Base-by-base conservation (phyloP, 177 flowering plant genomes). In the Vitis hybrid region DNA sequence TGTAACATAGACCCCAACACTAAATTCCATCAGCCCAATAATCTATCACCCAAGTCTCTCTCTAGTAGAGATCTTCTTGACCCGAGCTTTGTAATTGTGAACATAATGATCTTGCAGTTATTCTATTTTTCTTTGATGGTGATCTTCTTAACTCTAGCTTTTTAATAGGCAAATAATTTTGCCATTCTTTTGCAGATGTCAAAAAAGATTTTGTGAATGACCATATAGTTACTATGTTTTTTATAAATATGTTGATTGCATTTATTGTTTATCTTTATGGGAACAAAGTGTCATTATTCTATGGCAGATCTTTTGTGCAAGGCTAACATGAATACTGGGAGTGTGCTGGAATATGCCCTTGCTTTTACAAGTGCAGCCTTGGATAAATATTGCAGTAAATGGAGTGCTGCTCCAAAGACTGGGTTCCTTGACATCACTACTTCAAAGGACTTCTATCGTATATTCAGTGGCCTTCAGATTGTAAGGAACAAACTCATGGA, bases 401-500 rank as follows among this genome's bases (percentile, higher is more conserved):
- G 99, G 99, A 91, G 87, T 84, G 91, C 88, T 62, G 80, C 85
- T 79, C 98, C 99, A 10, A 93, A 90, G 81, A 93, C 99, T 48
- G 99, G 99, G 46, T 95, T 95, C 70, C 80, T 95, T 66, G 99
- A 95, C 84, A 95, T 95, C 62, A 93, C 99, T 70, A 93, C 94
- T 73, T 85, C 99, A 62, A 91, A 89, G 79, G 99, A 95, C 78
- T 93, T 93, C 81, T 91, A 95, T 70, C 96, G 99, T 16, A 86
- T 93, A 75, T 93, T 80, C 59, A 90, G 98, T 77, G 99, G 99
- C 80, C 97, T 95, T 62, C 99, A 95, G 81, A 86, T 93, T 72
- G 99, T 95, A 90, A 89, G 97, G 55, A 74, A 55, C 32, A 70
- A 60, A 24, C 72, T 70, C 52, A 1, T 60, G 3, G 11, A 66